Evolutionary conservation across 2,329 filamentous ascomycete genomes (phyloP), one percentile per base, ranked within the genome.

Genomic region (Ophiostoma tasmaniense): DNA sequence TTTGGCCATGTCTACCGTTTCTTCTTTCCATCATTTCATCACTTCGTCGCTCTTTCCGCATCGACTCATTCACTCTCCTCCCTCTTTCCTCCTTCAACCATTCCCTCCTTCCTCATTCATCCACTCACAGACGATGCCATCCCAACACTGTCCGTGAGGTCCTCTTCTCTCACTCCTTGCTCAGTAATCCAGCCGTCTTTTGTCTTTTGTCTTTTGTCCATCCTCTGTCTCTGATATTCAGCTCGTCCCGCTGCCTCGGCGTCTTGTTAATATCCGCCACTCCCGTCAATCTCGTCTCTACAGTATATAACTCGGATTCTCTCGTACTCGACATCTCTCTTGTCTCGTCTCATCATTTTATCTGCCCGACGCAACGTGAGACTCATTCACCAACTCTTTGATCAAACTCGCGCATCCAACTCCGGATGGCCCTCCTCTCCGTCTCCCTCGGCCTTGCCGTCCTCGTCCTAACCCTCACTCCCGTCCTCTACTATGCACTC

Each of bases 401-500:
- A n/a, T n/a, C n/a, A n/a, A n/a, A n/a, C n/a, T n/a, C n/a, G n/a
- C n/a, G n/a, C n/a, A n/a, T n/a, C n/a, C n/a, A n/a, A 17, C 10
- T 20, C 7, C 14, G 30, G 61, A 70, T 70, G 66, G 45, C 67
- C 39, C 62, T 71, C 42, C 67, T 65, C 5, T 22, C 64, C 1
- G 20, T 50, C 17, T 66, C 65, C 14, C 17, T 33, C 55, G 59
- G 42, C 61, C 33, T 55, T 20, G 30, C 37, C 28, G 61, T 25
- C 25, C 28, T 67, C 39, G 28, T 61, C 66, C 59, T 68, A 17
- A 45, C 22, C 17, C 28, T 61, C 20, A 35, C 62, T 2, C 55
- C 50, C 39, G 11, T 70, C 30, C 10, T 70, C 30, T 68, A 64
- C 45, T 74, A 75, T 52, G 39, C 71, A 14, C 22, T 68, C 3